These are phyloP conservation scores for Kodamaea alishanica DNA, from an alignment of 1,139 yeast species.

Conservation along the genomic window DNA sequence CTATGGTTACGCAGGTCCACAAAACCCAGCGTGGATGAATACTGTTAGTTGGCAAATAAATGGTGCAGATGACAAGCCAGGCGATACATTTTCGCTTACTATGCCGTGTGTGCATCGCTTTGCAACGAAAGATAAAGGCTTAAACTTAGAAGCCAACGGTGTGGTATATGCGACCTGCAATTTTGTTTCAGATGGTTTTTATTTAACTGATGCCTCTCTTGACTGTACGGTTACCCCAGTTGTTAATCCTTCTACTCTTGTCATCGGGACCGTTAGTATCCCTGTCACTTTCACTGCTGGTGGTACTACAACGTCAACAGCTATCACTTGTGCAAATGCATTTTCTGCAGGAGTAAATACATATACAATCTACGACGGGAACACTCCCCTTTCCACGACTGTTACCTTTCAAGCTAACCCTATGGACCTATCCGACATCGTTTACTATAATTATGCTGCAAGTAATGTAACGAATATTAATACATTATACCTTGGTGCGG, in stretches of 20 bases:
- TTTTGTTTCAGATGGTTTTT: no score
- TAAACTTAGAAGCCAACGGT: constrained; percentile 6
- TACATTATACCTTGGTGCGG: constrained; percentile 16
- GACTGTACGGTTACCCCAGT: no score
- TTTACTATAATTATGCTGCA: constrained; percentile 14
- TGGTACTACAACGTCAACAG: constrained; percentile 16
- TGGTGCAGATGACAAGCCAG: constrained; percentile 26
- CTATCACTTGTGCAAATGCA: constrained; percentile 17
- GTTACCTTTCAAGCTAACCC: constrained; percentile 13
- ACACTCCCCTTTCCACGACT: constrained; percentile 13
- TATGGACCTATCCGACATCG: not conserved
- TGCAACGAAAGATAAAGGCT: constrained; percentile 15
- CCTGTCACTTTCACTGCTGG: constrained; percentile 28
- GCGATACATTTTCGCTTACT: constrained; percentile 31
- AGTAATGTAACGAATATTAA: constrained; percentile 15
- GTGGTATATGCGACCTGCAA: constrained; percentile 9
- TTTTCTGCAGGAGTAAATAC: constrained; percentile 22
- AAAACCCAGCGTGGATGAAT: constrained; percentile 24
- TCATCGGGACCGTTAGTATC: constrained; percentile 22
- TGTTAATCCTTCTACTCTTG: no score
- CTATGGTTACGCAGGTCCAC: constrained; percentile 5
- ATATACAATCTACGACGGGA: constrained; percentile 25
- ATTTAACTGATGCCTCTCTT: no score
- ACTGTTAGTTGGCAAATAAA: constrained; percentile 23
- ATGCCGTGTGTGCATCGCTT: constrained; percentile 32